phyloP scores from a whole-genome alignment of 371 early-diverging fungal species.

The Vairimorpha necatrix region DNA sequence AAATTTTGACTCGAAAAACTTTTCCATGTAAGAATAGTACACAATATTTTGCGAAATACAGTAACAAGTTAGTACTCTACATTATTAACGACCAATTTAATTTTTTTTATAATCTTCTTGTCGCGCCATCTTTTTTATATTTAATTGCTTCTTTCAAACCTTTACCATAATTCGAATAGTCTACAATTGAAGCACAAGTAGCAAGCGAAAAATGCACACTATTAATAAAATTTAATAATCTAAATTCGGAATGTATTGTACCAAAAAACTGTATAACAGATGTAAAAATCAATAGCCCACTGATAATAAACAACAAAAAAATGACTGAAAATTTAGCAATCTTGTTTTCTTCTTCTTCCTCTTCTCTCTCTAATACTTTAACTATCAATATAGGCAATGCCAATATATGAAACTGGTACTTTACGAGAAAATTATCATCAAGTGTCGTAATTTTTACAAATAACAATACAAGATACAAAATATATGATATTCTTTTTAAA shows the following conservation, averaged over 20 bases:
- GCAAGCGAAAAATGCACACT: background rate
- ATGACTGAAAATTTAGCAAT: conserved; percentile 3
- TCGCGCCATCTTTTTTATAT: background rate
- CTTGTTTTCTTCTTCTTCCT: conserved; percentile 1
- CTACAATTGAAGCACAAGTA: background rate
- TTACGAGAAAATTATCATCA: no score
- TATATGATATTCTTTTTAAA: background rate
- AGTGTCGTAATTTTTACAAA: background rate
- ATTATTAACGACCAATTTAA: no score
- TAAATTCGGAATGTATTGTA: background rate
- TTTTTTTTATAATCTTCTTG: background rate
- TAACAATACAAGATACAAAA: background rate
- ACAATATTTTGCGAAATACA: no score
- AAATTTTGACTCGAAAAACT: no score
- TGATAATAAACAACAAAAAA: background rate
- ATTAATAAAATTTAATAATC: background rate
- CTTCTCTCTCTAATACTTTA: background rate
- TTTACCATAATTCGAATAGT: background rate
- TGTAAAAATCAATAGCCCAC: background rate
- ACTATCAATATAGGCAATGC: background rate
- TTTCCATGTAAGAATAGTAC: no score
- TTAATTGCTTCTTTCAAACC: background rate
- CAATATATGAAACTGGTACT: background rate
- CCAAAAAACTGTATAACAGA: background rate
- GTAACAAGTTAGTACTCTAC: no score